These are phyloP conservation scores for Colletotrichum chlorophyti DNA, from an alignment of 2,329 filamentous ascomycete genomes.

Conservation along the genomic window DNA sequence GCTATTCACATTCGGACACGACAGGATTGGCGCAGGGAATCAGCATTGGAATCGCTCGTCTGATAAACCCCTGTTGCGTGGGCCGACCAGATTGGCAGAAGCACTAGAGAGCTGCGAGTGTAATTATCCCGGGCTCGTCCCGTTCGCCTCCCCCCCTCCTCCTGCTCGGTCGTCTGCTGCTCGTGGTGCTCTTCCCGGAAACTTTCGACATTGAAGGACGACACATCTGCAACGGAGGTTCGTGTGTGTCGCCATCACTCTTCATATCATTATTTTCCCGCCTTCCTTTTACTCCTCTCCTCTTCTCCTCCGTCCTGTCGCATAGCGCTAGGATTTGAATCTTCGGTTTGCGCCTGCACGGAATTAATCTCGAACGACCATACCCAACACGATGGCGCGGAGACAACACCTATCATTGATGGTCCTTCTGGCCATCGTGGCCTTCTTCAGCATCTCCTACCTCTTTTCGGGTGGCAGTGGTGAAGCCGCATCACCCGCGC, in stretches of 20 bases:
- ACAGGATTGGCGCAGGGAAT: conserved; percentile 18
- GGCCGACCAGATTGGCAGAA: conserved; percentile 23
- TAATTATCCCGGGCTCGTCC: too few species aligned
- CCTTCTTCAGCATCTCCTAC: conserved; percentile 65
- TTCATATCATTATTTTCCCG: too few species aligned
- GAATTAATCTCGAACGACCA: too few species aligned
- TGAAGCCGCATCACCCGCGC: conserved; percentile 8
- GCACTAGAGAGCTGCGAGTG: too few species aligned
- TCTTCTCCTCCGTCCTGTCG: neutral
- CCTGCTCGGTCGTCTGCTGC: neutral
- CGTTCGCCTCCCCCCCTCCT: neutral
- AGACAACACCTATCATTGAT: conserved; percentile 59
- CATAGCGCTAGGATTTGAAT: too few species aligned
- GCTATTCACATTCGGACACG: neutral
- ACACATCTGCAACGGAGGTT: too few species aligned
- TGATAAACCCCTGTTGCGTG: conserved; percentile 18
- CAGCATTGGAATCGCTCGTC: conserved; percentile 19
- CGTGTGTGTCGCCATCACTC: too few species aligned
- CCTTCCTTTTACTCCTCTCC: neutral
- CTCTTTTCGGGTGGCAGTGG: conserved; percentile 57
- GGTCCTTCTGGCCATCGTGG: conserved; percentile 59
- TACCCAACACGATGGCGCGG: conserved; percentile 52
- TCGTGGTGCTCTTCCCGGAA: neutral
- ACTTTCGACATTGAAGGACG: too few species aligned
- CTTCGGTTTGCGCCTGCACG: too few species aligned